These are phyloP conservation scores for Coemansia sp. DNA, from an alignment of 192 early-diverging fungal genomes.

Conservation along the genomic window DNA sequence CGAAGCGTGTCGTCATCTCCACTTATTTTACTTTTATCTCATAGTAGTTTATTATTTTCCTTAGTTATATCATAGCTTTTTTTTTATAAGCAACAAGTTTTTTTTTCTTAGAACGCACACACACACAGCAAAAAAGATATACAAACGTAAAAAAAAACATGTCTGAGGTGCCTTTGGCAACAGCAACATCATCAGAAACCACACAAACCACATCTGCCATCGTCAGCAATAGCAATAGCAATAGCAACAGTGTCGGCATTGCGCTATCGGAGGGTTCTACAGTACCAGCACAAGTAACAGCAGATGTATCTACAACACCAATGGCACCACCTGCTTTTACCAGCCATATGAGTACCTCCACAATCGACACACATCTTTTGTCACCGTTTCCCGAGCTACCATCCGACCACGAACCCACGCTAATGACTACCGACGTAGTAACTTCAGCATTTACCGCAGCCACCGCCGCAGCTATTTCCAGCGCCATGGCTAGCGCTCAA, in stretches of 20 bases:
- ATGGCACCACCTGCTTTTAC: neutral
- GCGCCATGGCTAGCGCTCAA: conserved; percentile 22
- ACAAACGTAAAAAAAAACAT: neutral
- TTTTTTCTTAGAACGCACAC: too few species aligned
- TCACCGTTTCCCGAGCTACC: conserved; percentile 7
- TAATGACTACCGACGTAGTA: neutral
- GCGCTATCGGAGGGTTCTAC: too few species aligned
- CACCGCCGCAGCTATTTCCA: conserved; percentile 33
- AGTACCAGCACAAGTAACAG: neutral
- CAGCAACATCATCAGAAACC: neutral
- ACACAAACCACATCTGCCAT: neutral
- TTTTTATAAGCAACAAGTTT: too few species aligned
- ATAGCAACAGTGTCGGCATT: too few species aligned
- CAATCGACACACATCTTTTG: conserved; percentile 6
- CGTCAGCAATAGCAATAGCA: too few species aligned
- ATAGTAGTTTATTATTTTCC: neutral
- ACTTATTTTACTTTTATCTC: neutral
- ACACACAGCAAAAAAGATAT: neutral
- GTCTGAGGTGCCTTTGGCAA: neutral
- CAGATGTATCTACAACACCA: neutral
- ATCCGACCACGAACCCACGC: neutral
- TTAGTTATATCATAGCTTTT: neutral
- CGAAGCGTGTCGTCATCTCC: neutral
- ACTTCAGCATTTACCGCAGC: conserved; percentile 10
- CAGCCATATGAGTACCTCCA: neutral